phyloP scores from a whole-genome alignment of 2,329 filamentous ascomycete genomes.

The Penicillium capsulatum region DNA sequence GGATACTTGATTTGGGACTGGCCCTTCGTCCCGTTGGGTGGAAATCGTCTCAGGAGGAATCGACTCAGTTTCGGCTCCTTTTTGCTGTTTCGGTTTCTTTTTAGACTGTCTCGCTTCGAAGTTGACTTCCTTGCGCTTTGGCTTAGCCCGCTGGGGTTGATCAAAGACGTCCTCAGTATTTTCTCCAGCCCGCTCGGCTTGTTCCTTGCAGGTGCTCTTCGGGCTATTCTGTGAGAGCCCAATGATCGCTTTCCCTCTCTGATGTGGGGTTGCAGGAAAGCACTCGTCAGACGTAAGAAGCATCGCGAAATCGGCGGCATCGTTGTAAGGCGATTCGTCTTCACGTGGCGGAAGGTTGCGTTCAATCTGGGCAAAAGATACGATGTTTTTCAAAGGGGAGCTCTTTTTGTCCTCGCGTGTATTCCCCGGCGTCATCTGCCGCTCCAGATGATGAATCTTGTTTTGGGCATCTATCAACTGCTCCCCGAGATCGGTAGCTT shows the following conservation, averaged over 20 bases:
- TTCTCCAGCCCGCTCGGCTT: background rate
- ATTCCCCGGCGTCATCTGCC: conserved; percentile 1
- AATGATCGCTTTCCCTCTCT: background rate
- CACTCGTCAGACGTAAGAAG: conserved; percentile 25
- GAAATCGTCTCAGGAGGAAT: background rate
- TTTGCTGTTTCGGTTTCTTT: background rate
- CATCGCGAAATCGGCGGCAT: conserved; percentile 27
- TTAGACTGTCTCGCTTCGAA: conserved; percentile 13
- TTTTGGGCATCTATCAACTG: conserved; percentile 20
- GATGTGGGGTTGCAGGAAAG: conserved; percentile 1
- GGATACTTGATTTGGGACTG: conserved; percentile 5
- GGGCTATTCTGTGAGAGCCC: background rate
- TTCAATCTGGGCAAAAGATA: conserved; percentile 33
- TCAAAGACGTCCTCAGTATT: too few relatives aligned
- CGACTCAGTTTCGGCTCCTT: background rate
- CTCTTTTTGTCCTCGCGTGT: background rate
- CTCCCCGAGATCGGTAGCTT: conserved; percentile 17
- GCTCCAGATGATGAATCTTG: conserved; percentile 22
- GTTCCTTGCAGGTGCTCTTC: background rate
- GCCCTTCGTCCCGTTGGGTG: background rate
- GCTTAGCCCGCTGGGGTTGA: background rate
- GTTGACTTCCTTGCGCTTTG: conserved; percentile 25
- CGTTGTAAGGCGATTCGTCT: conserved; percentile 16
- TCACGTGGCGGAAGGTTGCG: conserved; percentile 17
- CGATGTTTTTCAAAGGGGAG: conserved; percentile 17